Base-by-base conservation (phyloP, 139 green algal species). In the Haematococcus lacustris region DNA sequence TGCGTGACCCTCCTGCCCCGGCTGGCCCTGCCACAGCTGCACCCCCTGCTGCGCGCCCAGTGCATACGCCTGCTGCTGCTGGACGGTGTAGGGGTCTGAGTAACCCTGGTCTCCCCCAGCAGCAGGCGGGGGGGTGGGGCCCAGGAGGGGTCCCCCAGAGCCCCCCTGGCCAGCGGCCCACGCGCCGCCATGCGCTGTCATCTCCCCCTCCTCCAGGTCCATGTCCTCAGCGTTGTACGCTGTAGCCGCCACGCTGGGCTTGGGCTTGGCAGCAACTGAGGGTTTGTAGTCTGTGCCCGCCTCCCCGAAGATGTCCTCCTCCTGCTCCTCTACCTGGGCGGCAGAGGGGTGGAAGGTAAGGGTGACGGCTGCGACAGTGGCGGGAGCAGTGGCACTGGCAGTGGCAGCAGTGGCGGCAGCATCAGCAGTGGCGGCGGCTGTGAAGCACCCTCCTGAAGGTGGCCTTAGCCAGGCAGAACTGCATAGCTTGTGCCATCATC, bases 261-360 rank as follows among this genome's bases (percentile, higher is more conserved):
- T 76, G 51, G 80, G 84, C 63, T 78, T 82, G 9, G 74, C 67
- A n/a, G 77, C 75, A 13, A 88, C 60, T 35, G 86, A 82, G 5
- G 82, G 82, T 66, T 81, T 77, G 73, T 98, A 98, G 66, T 98
- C 92, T 0, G 73, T 92, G 25, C 92, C 93, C 7, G 84, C 93
- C 53, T 96, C 93, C 0, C 74, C 93, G 87, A 98, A 98, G 50
- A 98, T 98, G 77, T 98, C 91, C 9, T 97, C 91, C n/a, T 92
- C 87, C 0, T 90, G n/a, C 26, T 97, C 91, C 35, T 92, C 87
- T 1, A 88, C 84, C 7, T 87, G 77, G 1, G 71, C 73, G 7
- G 57, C 75, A 28, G n/a, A n/a, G n/a, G n/a, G n/a, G n/a, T n/a
- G n/a, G n/a, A n/a, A n/a, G n/a, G n/a, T n/a, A n/a, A n/a, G n/a